Evolutionary conservation across 768 basidiomycete species (phyloP).

Genomic region (Auricularia cornea): DNA sequence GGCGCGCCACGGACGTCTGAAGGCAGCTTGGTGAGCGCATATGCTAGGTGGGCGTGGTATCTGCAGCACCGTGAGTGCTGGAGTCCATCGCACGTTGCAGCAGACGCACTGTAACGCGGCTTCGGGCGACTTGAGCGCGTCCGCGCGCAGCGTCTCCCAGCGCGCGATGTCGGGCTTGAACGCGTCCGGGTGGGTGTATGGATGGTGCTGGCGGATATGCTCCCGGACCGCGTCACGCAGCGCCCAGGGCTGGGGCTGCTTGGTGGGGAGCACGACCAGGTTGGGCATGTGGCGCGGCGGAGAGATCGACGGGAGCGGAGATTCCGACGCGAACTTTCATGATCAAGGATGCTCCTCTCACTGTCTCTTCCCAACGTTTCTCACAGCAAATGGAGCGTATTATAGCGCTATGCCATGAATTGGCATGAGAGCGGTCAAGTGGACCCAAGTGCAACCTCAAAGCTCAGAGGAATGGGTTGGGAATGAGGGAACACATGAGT

Average conservation of each 20-base stretch:
- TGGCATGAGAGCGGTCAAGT: too few relatives aligned
- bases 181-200: conserved; percentile 73
- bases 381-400: too few relatives aligned
- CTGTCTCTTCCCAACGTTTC: too few relatives aligned
- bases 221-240: conserved; percentile 47
- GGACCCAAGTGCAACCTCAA: too few relatives aligned
- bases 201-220: conserved; percentile 56
- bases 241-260: conserved; percentile 51
- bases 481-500: too few relatives aligned
- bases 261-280: conserved; percentile 65
- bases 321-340: too few relatives aligned
- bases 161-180: conserved; percentile 68
- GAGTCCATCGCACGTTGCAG: too few relatives aligned
- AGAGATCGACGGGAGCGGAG: too few relatives aligned
- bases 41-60: conserved; percentile 86
- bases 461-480: too few relatives aligned
- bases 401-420: too few relatives aligned
- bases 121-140: conserved; percentile 30
- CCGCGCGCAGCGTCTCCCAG: conserved; percentile 62
- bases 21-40: conserved; percentile 78
- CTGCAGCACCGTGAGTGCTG: conserved; percentile 38
- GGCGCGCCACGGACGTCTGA: conserved; percentile 50
- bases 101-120: background rate
- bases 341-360: too few relatives aligned
- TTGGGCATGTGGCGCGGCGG: conserved; percentile 53